Evolutionary conservation across 2,329 filamentous ascomycete species (phyloP).

Genomic region (Harringtonia lauricola): DNA sequence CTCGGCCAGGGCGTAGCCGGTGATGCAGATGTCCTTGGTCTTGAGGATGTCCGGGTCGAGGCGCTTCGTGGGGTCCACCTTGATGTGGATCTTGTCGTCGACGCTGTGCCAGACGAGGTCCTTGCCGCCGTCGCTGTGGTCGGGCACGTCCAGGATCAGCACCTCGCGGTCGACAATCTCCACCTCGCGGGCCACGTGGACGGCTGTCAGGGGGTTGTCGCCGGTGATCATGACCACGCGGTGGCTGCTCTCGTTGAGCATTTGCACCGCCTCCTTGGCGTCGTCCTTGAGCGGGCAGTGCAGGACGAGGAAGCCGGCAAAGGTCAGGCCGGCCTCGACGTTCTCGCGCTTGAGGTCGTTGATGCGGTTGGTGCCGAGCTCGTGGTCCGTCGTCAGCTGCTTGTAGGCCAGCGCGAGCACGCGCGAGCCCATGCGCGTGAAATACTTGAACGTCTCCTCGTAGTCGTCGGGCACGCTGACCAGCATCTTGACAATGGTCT

Average conservation of each 20-base stretch:
- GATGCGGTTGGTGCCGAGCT: conserved; percentile 74
- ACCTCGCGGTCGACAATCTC: conserved; percentile 96
- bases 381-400: conserved; percentile 69
- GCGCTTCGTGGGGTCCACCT: conserved; percentile 72
- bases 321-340: conserved; percentile 72
- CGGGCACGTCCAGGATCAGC: conserved; percentile 87
- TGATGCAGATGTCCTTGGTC: conserved; percentile 87
- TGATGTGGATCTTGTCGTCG: conserved; percentile 77
- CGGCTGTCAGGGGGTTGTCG: conserved; percentile 92
- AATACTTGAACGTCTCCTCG: conserved; percentile 97
- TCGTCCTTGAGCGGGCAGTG: conserved; percentile 96
- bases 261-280: conserved; percentile 83
- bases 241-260: conserved; percentile 98
- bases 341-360: conserved; percentile 92
- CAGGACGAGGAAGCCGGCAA: conserved; percentile 90
- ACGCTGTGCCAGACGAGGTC: conserved; percentile 89
- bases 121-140: conserved; percentile 70
- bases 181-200: conserved; percentile 89
- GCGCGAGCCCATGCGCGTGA: conserved; percentile 88
- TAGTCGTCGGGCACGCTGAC: conserved; percentile 74
- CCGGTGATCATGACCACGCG: conserved; percentile 98
- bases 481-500: conserved; percentile 93
- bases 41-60: conserved; percentile 73
- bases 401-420: conserved; percentile 92
- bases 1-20: conserved; percentile 83